A percentile compares a stretch with the other conserved stretches of the same genome.
Evolutionary conservation across 345 rosid species (phyloP).

Genomic region (Pistacia integerrima): DNA sequence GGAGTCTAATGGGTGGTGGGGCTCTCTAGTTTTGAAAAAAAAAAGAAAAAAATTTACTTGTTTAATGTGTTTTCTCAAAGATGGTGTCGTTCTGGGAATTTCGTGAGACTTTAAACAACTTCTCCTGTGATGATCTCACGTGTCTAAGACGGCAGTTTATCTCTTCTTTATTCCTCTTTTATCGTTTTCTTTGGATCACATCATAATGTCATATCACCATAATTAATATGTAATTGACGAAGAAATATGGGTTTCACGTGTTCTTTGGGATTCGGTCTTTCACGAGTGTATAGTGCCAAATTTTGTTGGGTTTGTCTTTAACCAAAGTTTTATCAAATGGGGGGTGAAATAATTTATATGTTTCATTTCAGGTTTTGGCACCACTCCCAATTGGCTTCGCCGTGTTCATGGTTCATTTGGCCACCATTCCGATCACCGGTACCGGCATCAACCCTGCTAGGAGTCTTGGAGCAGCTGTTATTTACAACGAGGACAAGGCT

Average conservation of each 20-base stretch:
- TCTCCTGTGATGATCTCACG: not conserved
- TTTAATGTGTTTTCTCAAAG: not conserved
- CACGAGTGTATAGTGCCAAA: not conserved
- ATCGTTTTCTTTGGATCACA: not conserved
- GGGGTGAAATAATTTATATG: too few relatives aligned
- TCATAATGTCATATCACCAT: not conserved
- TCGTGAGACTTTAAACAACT: slow-evolving; percentile 1
- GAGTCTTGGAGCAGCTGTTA: slow-evolving; percentile 82
- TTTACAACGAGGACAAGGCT: slow-evolving; percentile 52
- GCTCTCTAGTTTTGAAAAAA: not conserved
- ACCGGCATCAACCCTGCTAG: slow-evolving; percentile 92
- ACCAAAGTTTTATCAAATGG: too few relatives aligned
- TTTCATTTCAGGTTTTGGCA: slow-evolving; percentile 57
- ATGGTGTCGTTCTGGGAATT: slow-evolving; percentile 1
- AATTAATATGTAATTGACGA: not conserved
- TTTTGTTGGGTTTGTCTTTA: too few relatives aligned
- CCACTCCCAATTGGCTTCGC: slow-evolving; percentile 91
- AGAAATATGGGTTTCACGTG: slow-evolving; percentile 15
- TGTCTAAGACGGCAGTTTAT: not conserved
- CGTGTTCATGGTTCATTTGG: slow-evolving; percentile 92
- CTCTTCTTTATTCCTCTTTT: not conserved
- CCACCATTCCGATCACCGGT: slow-evolving; percentile 87
- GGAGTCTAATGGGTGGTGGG: slow-evolving; percentile 1
- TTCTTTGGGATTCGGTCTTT: not conserved
- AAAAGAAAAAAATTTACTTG: not conserved